A percentile compares a stretch with the other conserved stretches of the same genome.
These are phyloP conservation scores for Colletotrichum sp. DNA, from an alignment of 2,329 filamentous ascomycete genomes.

Conservation along the genomic window DNA sequence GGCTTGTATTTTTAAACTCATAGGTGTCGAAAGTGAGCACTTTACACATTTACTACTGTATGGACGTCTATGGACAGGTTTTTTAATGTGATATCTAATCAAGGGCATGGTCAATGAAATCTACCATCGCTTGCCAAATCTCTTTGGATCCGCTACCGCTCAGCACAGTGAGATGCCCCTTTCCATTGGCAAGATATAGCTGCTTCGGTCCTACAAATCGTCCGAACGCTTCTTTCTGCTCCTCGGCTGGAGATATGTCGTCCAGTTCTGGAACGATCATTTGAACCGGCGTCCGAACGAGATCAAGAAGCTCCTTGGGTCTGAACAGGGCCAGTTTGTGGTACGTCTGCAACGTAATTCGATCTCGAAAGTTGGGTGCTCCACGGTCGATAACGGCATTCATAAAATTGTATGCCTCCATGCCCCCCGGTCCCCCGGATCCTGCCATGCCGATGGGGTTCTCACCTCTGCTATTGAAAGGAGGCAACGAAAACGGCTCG, in stretches of 20 bases:
- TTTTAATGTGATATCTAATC: background rate
- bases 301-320: slow-evolving; percentile 22
- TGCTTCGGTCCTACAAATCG: slow-evolving; percentile 1
- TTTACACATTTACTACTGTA: background rate
- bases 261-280: slow-evolving; percentile 32
- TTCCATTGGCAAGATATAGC: slow-evolving; percentile 16
- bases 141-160: background rate
- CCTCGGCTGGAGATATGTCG: background rate
- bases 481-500: slow-evolving; percentile 33
- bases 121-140: background rate
- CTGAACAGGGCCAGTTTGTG: slow-evolving; percentile 27
- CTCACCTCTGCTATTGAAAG: slow-evolving; percentile 38
- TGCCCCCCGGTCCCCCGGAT: slow-evolving; percentile 2
- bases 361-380: slow-evolving; percentile 25
- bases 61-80: background rate
- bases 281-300: slow-evolving; percentile 26
- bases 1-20: background rate
- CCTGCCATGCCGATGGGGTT: slow-evolving; percentile 37
- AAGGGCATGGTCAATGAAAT: background rate
- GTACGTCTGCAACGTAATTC: slow-evolving; percentile 31
- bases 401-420: background rate
- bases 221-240: background rate
- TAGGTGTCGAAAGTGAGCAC: background rate
- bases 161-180: slow-evolving; percentile 23
- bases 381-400: background rate